A percentile compares a stretch with the other conserved stretches of the same genome.
phyloP scores from a whole-genome alignment of 345 rosid species.

The Aethionema arabicum region DNA sequence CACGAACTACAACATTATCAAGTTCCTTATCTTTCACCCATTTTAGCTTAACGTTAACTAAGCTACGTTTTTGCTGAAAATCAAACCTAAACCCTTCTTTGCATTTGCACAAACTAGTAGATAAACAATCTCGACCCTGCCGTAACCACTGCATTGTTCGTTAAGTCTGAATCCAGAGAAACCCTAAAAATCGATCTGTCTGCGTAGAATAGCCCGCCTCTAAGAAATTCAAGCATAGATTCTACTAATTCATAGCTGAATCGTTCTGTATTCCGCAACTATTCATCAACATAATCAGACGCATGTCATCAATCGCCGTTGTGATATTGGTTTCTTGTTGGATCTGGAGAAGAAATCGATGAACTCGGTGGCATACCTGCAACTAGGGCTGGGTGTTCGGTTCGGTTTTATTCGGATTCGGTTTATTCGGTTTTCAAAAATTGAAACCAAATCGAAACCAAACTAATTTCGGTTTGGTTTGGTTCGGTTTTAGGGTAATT shows the following conservation, averaged over 20 bases:
- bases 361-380: not conserved
- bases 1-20: slow-evolving; percentile 57
- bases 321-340: too few relatives aligned
- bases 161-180: not conserved
- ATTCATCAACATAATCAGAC: not conserved
- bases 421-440: too few relatives aligned
- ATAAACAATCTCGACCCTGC: slow-evolving; percentile 17
- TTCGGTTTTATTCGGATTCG: too few relatives aligned
- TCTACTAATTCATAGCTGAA: not conserved
- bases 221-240: not conserved
- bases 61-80: slow-evolving; percentile 50
- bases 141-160: slow-evolving; percentile 45
- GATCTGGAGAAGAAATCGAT: too few relatives aligned
- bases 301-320: not conserved
- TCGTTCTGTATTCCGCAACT: too few relatives aligned
- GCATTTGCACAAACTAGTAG: slow-evolving; percentile 34
- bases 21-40: slow-evolving; percentile 80
- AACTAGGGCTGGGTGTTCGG: too few relatives aligned
- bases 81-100: slow-evolving; percentile 43
- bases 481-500: too few relatives aligned
- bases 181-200: not conserved
- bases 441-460: too few relatives aligned
- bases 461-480: too few relatives aligned
- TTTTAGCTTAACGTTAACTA: slow-evolving; percentile 77
- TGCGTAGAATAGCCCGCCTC: not conserved